Base-by-base conservation (phyloP, 495 filamentous ascomycete genomes). In the Durotheca rogersii region DNA sequence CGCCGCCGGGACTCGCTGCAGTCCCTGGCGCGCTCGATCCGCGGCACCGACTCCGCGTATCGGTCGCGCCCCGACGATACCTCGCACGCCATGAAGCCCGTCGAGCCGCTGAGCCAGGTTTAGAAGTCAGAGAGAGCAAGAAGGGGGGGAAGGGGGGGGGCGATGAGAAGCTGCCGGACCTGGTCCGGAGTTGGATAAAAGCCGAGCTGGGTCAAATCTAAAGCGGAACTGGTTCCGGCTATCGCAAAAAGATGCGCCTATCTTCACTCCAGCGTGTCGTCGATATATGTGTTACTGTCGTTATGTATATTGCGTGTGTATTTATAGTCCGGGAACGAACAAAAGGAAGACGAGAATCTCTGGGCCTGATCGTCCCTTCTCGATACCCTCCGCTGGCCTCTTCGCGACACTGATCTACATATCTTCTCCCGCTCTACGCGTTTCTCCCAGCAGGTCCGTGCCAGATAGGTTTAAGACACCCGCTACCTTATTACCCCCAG, bases 61-160 rank as follows among this genome's bases (percentile, higher is more conserved):
- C 34, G 35, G 12, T 50, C 46, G 11, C 34, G 52, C 12, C 40
- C 53, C 0, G 62, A 65, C n/a, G 51, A 58, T 1, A 51, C 48
- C 12, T 51, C 55, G 7, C 45, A 49, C 29, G 56, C 57, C 35
- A 62, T 62, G 62, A 65, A 62, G 46, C 59, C 62, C 32, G 56
- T 65, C 30, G 45, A 65, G 51, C 55, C 62, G 10, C 10, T 27
- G 35, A 61, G 60, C 40, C 59, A 48, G 30, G 17, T 65, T 41
- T 65, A 33, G 53, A 37, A 3, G 25, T 12, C 10, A 30, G 6
- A 25, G 17, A 17, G 18, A 23, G 33, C 23, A 14, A 20, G 6
- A 20, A 4, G 9, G 4, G 33, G 20, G 17, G 19, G 17, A 42
- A 6, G 17, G 21, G 15, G 18, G 17, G 10, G 9, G 4, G 20